Base-by-base conservation (phyloP, 495 filamentous ascomycete species). In the Jackrogersella minutella region DNA sequence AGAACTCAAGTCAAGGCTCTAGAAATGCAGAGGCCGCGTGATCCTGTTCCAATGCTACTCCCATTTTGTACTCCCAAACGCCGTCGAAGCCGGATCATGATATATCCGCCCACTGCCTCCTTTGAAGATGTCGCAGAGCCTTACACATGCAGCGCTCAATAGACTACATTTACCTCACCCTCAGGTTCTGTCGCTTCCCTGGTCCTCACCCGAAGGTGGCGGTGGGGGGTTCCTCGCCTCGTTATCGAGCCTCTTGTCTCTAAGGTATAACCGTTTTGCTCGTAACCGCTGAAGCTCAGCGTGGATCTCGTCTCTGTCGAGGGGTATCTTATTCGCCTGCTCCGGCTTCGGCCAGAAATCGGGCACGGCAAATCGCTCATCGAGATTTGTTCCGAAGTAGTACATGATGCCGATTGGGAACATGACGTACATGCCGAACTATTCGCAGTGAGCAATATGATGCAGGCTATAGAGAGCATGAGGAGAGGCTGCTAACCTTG, bases 341-440 rank as follows among this genome's bases (percentile, higher is more conserved):
- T 91, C 90, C 30, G 87, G 81, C 68, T 88, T 91, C 19, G 95
- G 95, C 95, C 95, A 99, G 85, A 99, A 99, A 61, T 90, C 90
- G 10, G 90, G 87, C 1, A 97, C 91, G 41, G 83, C 73, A 82
- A 99, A 99, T 61, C 90, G 89, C 55, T 87, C 85, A 78, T 99
- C 95, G 64, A 99, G 91, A 77, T 99, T 99, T 40, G 93, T 97
- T 75, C 95, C 95, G 82, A 97, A 99, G 81, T 99, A 99, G 84
- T 97, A 99, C 95, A 99, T 99, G 82, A 95, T 91, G 64, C 91
- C 93, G 70, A 99, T 97, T 19, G 95, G 95, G 80, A 99, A 98
- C 84, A 97, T 88, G 79, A 99, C 90, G 81, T 98, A 99, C 85
- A 94, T 90, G 80, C 93, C 93, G 80, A 97, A 97, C 93, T 97